These are phyloP conservation scores for Ophiostoma sp. DNA, from an alignment of 2,329 filamentous ascomycete genomes.

Conservation along the genomic window DNA sequence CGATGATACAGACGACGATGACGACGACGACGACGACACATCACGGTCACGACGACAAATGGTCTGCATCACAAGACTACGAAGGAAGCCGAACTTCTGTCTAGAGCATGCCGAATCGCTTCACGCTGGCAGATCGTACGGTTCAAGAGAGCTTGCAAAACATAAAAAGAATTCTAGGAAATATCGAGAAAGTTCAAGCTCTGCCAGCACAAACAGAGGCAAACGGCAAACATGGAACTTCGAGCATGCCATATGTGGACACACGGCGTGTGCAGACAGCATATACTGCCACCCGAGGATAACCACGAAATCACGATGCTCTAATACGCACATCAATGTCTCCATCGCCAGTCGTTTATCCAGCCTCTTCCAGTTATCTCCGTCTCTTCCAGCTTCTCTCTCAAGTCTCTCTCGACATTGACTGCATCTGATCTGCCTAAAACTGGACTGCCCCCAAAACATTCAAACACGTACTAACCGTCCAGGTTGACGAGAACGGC, in stretches of 20 bases:
- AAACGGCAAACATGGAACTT: no score
- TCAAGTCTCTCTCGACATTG: not conserved
- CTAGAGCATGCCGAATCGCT: not conserved
- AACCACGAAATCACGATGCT: no score
- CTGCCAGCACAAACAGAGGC: no score
- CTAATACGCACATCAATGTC: no score
- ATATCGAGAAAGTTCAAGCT: not conserved
- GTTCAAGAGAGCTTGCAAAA: no score
- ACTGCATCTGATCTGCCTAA: not conserved
- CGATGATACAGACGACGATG: no score
- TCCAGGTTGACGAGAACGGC: constrained; percentile 86
- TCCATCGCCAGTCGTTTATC: no score
- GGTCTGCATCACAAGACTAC: not conserved
- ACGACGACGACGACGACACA: not conserved
- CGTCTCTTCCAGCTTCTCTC: not conserved
- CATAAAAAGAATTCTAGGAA: no score
- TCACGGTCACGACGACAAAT: not conserved
- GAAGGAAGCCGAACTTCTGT: not conserved
- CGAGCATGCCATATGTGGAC: no score
- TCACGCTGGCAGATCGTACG: not conserved
- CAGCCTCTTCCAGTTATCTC: no score
- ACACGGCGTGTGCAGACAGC: no score
- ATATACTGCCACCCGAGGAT: no score
- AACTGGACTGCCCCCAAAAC: not conserved
- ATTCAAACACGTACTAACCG: not conserved